These are phyloP conservation scores for Byssothecium circinans DNA, from an alignment of 2,329 filamentous ascomycete species.

Conservation along the genomic window DNA sequence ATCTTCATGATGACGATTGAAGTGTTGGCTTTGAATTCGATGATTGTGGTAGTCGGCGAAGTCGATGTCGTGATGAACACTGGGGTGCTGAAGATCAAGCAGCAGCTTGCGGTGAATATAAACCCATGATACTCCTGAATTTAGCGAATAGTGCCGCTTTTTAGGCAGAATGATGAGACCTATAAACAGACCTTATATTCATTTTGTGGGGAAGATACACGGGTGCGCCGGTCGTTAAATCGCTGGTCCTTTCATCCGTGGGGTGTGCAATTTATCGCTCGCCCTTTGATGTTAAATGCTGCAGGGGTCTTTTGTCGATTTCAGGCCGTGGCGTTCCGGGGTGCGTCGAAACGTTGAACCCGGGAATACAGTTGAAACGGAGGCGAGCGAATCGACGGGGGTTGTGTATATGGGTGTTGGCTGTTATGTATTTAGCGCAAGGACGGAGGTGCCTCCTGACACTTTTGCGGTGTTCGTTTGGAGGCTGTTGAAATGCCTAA, in stretches of 20 bases:
- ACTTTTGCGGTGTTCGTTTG: background rate
- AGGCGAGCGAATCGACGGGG: constrained; percentile 23
- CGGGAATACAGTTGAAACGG: constrained; percentile 14
- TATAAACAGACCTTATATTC: constrained; percentile 19
- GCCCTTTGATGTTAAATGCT: constrained; percentile 25
- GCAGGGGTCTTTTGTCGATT: constrained; percentile 27
- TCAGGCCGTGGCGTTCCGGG: constrained; percentile 36
- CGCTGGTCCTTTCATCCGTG: constrained; percentile 39
- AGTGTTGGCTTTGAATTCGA: background rate
- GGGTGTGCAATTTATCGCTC: constrained; percentile 29
- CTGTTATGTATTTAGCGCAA: background rate
- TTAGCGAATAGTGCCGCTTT: constrained; percentile 6
- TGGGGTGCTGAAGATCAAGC: constrained; percentile 2
- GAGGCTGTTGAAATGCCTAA: constrained; percentile 4
- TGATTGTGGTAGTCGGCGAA: background rate
- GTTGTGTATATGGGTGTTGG: constrained; percentile 3
- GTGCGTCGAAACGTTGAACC: constrained; percentile 30
- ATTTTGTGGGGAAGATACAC: constrained; percentile 28
- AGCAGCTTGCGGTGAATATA: constrained; percentile 17
- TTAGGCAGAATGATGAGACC: constrained; percentile 37
- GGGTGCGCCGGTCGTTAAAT: constrained; percentile 14
- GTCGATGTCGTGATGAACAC: constrained; percentile 12
- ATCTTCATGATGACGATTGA: constrained; percentile 30
- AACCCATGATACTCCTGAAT: constrained; percentile 3
- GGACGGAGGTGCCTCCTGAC: background rate